Conservation (phyloP, 192 early-diverging fungal species). For the Dissophora ornata region DNA sequence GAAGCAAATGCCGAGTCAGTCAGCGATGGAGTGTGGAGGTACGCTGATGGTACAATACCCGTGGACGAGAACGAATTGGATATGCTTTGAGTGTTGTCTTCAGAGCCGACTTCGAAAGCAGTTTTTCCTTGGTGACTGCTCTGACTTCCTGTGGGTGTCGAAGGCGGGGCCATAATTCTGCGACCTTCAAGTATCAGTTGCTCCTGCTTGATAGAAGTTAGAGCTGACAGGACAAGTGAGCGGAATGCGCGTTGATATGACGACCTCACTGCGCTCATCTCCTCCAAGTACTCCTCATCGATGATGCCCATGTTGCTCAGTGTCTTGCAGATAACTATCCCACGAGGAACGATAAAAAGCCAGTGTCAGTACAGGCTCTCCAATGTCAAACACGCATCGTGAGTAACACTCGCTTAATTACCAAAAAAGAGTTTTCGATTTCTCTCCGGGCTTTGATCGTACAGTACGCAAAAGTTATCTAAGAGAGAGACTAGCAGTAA, state of each 20-base stretch:
- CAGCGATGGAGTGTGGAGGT: conserved; percentile 11
- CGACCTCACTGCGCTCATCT: conserved; percentile 85
- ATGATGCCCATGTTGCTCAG: conserved; percentile 87
- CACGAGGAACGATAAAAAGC: background rate
- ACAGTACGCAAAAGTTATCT: conserved; percentile 90
- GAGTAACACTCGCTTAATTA: conserved; percentile 1
- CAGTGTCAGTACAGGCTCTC: too few relatives aligned
- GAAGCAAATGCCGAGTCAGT: conserved; percentile 4
- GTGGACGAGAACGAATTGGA: conserved; percentile 18
- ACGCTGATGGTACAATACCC: conserved; percentile 15
- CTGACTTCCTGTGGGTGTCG: conserved; percentile 34
- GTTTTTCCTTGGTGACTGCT: conserved; percentile 10
- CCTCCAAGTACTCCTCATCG: conserved; percentile 80
- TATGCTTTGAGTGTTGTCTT: conserved; percentile 13
- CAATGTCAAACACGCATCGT: too few relatives aligned
- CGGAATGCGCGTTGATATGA: conserved; percentile 89
- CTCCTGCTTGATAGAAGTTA: conserved; percentile 72
- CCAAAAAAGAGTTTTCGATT: conserved; percentile 87
- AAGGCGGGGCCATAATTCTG: conserved; percentile 59
- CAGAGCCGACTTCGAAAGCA: conserved; percentile 11
- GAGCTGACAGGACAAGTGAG: conserved; percentile 83
- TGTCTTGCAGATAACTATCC: conserved; percentile 81
- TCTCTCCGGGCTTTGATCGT: conserved; percentile 86
- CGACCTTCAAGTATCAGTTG: conserved; percentile 54
- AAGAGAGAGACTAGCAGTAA: conserved; percentile 89